Conservation (phyloP, 148 eudicot species). For the Salicornia ramosissima region DNA sequence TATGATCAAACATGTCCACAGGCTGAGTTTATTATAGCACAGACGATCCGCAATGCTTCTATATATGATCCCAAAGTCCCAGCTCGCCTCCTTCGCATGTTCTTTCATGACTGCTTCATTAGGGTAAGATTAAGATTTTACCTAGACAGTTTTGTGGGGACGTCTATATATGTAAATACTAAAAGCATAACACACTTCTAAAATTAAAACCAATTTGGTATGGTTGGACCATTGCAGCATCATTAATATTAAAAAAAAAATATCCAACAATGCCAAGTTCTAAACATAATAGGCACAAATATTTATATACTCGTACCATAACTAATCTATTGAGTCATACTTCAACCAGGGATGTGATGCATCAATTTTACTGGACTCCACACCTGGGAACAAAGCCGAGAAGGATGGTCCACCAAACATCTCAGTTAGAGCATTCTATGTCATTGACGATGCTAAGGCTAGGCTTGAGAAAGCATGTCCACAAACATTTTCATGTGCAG, state of each 20-base stretch:
- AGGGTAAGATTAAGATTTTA: conserved; percentile 40
- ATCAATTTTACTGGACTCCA: conserved; percentile 55
- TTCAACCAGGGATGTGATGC: conserved; percentile 65
- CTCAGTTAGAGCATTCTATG: conserved; percentile 59
- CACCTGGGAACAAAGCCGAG: conserved; percentile 60
- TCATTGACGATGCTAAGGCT: conserved; percentile 57
- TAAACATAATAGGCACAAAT: neutral
- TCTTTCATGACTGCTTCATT: conserved; percentile 70
- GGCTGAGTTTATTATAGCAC: conserved; percentile 42
- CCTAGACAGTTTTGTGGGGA: neutral
- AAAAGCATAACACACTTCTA: too few species aligned
- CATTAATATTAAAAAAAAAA: too few species aligned
- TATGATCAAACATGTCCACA: conserved; percentile 59
- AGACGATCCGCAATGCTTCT: conserved; percentile 48
- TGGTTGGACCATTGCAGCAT: too few species aligned
- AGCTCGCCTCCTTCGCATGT: conserved; percentile 65
- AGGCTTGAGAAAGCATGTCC: conserved; percentile 65
- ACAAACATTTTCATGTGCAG: conserved; percentile 63
- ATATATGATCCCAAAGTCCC: conserved; percentile 52
- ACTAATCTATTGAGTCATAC: neutral
- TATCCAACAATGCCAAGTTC: neutral
- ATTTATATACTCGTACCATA: neutral
- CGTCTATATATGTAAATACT: neutral
- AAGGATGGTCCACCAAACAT: conserved; percentile 75
- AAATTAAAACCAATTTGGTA: too few species aligned